Percentiles rank a stretch among this genome's conserved stretches.
Evolutionary conservation across 768 basidiomycete species (phyloP).

Genomic region (Trametes maxima): DNA sequence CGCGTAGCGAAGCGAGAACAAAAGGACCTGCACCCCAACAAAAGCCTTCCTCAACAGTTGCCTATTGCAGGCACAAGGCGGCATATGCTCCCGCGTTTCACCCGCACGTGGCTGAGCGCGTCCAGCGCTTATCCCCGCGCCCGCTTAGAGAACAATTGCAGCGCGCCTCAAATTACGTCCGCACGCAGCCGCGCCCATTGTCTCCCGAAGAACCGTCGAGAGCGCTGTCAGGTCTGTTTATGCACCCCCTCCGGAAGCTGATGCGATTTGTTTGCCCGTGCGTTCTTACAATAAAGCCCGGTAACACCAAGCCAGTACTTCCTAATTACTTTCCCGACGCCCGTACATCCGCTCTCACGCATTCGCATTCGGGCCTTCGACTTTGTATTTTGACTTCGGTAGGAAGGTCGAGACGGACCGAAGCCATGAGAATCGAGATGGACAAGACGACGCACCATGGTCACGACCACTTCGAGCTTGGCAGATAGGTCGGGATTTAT

Average conservation of each 20-base stretch:
- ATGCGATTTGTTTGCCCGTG: constrained; percentile 15
- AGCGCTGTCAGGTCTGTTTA: constrained; percentile 3
- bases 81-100: constrained; percentile 23
- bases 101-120: constrained; percentile 32
- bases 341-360: too few relatives aligned
- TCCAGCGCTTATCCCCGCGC: neutral
- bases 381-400: too few relatives aligned
- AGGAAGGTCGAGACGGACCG: too few relatives aligned
- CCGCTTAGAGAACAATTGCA: constrained; percentile 30
- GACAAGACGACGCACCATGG: too few relatives aligned
- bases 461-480: too few relatives aligned
- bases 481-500: too few relatives aligned
- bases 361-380: too few relatives aligned
- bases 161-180: constrained; percentile 22
- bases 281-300: constrained; percentile 2
- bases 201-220: constrained; percentile 3
- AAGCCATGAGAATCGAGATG: too few relatives aligned
- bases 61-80: constrained; percentile 33
- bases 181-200: constrained; percentile 25
- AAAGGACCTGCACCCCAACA: constrained; percentile 31
- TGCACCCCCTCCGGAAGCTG: constrained; percentile 2
- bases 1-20: constrained; percentile 35
- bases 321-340: neutral
- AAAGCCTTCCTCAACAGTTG: constrained; percentile 26
- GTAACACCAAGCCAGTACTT: neutral